Evolutionary conservation across 306 rosid species (phyloP).

Genomic region (Ceratonia siliqua): DNA sequence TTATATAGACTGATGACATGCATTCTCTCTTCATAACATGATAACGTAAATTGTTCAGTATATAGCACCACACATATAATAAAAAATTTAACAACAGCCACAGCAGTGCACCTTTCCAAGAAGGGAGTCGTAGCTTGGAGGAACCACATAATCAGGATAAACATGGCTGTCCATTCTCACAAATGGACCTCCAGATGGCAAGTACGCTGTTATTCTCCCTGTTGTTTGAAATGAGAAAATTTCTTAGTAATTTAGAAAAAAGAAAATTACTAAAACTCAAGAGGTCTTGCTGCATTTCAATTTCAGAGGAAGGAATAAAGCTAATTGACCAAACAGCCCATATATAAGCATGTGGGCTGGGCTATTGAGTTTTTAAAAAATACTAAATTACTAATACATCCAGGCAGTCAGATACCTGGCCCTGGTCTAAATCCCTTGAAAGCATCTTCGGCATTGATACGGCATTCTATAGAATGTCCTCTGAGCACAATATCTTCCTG

Average conservation of each 20-base stretch:
- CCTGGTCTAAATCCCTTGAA: slow-evolving; percentile 97
- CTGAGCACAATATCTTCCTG: slow-evolving; percentile 94
- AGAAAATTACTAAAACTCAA: background rate
- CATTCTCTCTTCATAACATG: slow-evolving; percentile 27
- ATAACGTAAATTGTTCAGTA: slow-evolving; percentile 10
- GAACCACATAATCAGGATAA: slow-evolving; percentile 95
- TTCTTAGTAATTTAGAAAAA: background rate
- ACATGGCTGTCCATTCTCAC: slow-evolving; percentile 99
- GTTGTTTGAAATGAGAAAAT: slow-evolving; percentile 39
- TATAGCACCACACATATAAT: slow-evolving; percentile 21
- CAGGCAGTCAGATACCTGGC: too few relatives aligned
- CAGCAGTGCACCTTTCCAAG: slow-evolving; percentile 73
- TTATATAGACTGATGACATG: background rate
- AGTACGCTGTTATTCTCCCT: slow-evolving; percentile 95
- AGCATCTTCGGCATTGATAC: slow-evolving; percentile 98
- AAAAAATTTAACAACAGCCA: slow-evolving; percentile 2
- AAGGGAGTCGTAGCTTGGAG: slow-evolving; percentile 97
- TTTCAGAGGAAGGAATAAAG: slow-evolving; percentile 21
- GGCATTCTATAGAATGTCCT: slow-evolving; percentile 98
- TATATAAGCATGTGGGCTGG: background rate
- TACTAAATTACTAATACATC: too few relatives aligned
- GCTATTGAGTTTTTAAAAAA: slow-evolving; percentile 11
- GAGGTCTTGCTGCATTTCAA: background rate
- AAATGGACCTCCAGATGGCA: slow-evolving; percentile 99
- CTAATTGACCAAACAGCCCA: slow-evolving; percentile 9